Base-by-base conservation (phyloP, 768 basidiomycete species). In the Kwoniella heveanensis region DNA sequence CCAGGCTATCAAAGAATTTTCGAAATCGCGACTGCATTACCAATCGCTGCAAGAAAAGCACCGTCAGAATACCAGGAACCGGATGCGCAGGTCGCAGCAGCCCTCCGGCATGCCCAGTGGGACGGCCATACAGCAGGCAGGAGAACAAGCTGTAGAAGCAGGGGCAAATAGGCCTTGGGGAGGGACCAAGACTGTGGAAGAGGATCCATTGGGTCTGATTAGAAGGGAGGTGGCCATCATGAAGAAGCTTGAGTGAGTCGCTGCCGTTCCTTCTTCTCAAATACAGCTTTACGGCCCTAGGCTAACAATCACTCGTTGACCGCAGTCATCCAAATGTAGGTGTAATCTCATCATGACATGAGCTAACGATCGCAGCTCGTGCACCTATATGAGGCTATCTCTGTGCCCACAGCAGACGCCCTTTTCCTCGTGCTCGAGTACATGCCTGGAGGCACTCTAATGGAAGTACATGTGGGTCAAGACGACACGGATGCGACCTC, bases 1-100 rank as follows among this genome's bases (percentile, higher is more conserved):
- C 9, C 27, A 80, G 80, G 80, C 80, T 13, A 69, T 81, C 69
- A 81, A 81, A 65, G 80, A 81, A 55, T 81, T 79, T 62, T 80
- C 79, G 0, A 80, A 80, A 64, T 73, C 77, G 12, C 69, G 80
- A 25, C 63, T 81, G n/a, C 72, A 72, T 49, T 62, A 64, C 19
- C 75, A 77, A 55, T 52, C 68, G 10, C 59, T 74, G 10, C 72
- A 73, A 44, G 69, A 72, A 27, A 76, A 74, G 54, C 73, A 74
- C 22, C 72, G 76, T 25, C 69, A 72, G 32, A 62, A 61, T 8
- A 52, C 66, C 22, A 57, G 72, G 21, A 54, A 53, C 9, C 51
- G 62, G 30, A 52, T 55, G 15, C 56, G 59, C 22, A 59, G 65
- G 5, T 48, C 29, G 2, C 47, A 60, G 44, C 64, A 29, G 25